Evolutionary conservation across 176 grass and related monocot species (phyloP), one percentile per base, ranked within the genome.

Genomic region (Thalia dealbata): DNA sequence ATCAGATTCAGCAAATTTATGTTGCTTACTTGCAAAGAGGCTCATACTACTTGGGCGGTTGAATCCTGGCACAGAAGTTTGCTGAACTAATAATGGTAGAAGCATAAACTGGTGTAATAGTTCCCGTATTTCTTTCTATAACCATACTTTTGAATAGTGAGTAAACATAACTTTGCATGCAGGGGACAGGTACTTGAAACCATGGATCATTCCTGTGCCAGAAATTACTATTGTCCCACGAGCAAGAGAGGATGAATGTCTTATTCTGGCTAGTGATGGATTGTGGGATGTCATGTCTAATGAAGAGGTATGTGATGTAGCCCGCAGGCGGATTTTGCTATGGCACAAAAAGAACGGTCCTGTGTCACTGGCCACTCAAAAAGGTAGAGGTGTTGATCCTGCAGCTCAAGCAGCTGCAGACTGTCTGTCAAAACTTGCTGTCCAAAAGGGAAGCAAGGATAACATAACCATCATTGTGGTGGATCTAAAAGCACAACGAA

Each of bases 161-260:
- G 61, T 28, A 3, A 44, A 66, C 54, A 3, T 22, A 32, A 10
- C 41, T 41, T 55, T 82, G 30, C 58, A 19, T 79, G 76, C 89
- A 95, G 91, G 89, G 46, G 89, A 96, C 74, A 83, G 88, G 79
- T 96, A 91, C 76, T 78, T 96, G 81, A 96, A 96, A 81, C 92
- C 92, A 77, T 91, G 92, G 88, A 96, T 96, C 73, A 96, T 91
- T 70, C 81, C 88, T 44, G 92, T 83, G 67, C 91, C 91, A 44
- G 92, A 96, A 82, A 81, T 96, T 23, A 86, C 83, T 42, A 79
- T 96, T 66, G 75, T 91, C 69, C 78, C 88, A 52, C 83, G 92
- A 26, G 88, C 91, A 25, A 91, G 86, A 81, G 91, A 96, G 65
- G 91, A 96, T 23, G 88, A 91, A 42, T 96, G 88, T 14, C 91